These are phyloP conservation scores for Tuber microsphaerosporum DNA, from an alignment of 495 filamentous ascomycete genomes.

Conservation along the genomic window DNA sequence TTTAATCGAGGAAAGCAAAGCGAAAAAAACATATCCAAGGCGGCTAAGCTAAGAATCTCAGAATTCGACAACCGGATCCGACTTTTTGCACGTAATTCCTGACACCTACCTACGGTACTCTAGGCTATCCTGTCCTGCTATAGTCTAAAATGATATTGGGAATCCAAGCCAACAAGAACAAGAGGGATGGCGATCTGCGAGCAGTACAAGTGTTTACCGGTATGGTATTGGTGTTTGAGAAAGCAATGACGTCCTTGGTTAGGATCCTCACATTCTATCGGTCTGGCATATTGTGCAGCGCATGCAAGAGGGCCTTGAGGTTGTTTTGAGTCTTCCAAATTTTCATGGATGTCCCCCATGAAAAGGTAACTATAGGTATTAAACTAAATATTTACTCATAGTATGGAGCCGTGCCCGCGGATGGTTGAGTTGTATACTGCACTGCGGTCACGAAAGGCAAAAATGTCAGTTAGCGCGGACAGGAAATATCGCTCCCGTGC, in stretches of 20 bases:
- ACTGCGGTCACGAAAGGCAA: background rate
- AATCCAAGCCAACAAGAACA: background rate
- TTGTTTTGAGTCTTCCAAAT: background rate
- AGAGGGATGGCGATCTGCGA: background rate
- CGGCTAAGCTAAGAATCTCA: background rate
- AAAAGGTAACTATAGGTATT: background rate
- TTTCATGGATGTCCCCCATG: background rate
- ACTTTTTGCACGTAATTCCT: background rate
- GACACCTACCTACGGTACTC: background rate
- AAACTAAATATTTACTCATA: background rate
- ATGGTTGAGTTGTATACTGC: background rate
- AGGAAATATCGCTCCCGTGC: background rate
- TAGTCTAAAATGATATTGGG: background rate
- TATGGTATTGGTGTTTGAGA: background rate
- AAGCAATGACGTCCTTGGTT: background rate
- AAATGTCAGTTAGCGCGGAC: background rate
- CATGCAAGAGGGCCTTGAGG: background rate
- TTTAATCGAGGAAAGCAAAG: background rate
- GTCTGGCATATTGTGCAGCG: background rate
- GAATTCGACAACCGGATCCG: too few species aligned
- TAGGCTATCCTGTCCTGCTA: background rate
- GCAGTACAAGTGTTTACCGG: background rate
- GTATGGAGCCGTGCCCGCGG: background rate
- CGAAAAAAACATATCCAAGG: background rate
- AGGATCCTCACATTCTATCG: background rate